Base-by-base conservation (phyloP, 129 eudicot species). In the Pseudognaphalium luteoalbum region DNA sequence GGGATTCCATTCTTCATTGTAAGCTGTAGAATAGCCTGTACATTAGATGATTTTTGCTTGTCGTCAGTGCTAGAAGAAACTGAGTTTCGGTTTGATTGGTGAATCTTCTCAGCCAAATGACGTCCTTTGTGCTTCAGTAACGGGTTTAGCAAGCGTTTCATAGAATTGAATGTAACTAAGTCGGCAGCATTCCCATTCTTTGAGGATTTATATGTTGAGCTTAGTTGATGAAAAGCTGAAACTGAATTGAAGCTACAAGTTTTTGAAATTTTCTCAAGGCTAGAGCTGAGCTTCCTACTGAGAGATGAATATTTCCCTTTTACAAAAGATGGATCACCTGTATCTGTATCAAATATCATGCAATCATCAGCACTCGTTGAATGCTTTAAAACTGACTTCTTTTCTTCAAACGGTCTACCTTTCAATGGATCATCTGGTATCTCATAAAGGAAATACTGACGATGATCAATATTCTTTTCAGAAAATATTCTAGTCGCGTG, bases 71-170 rank as follows among this genome's bases (percentile, higher is more conserved):
- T 61, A 61, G 60, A 20, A 64, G 73, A 58, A 44, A 39, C 66
- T 47, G 30, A 34, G 75, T 82, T 85, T 59, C n/a, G 59, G 68
- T 76, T 73, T 56, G 81, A 56, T 70, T 72, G 75, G 12, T 67
- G 83, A 81, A 79, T 77, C 68, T 77, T 70, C 47, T 87, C 90
- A 33, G 85, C 44, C 42, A 78, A 75, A 57, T 80, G 78, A 34
- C 75, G 12, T 67, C 82, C 83, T 83, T 79, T 92, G 72, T 76
- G 73, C 88, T 86, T 93, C 72, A 93, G 71, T 72, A 90, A 74
- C 35, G 98, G 96, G 81, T 93, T 92, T 6, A 93, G 84, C 20
- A 93, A 82, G 59, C 92, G 85, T 81, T 92, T 84, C 50, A 93
- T 83, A 10, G 95, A 96, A 80, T 90, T 88, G 65, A 89, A 82